Conservation (phyloP, 75 land plant genomes). For the Sequoiadendron giganteum region DNA sequence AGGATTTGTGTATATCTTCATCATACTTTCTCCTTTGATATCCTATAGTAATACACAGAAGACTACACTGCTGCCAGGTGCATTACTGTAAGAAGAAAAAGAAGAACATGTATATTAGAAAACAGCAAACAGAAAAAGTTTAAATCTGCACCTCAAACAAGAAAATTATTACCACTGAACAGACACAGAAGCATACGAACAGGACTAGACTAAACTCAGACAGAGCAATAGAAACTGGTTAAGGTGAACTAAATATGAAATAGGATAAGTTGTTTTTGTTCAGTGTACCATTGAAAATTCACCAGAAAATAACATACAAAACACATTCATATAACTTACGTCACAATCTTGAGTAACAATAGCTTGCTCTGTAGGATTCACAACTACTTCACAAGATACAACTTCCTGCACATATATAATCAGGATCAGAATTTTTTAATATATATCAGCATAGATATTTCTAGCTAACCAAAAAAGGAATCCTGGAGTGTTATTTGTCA, state of each 20-base stretch:
- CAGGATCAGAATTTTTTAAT: neutral
- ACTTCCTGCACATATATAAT: conserved; percentile 4
- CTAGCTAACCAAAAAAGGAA: neutral
- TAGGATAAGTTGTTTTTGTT: neutral
- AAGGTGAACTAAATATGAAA: neutral
- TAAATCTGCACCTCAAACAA: neutral
- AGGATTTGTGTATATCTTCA: neutral
- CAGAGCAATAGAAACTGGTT: neutral
- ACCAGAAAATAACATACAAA: conserved; percentile 1
- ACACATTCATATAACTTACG: neutral
- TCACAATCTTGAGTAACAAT: conserved; percentile 4
- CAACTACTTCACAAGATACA: neutral
- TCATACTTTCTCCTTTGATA: neutral
- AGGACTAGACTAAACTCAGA: neutral
- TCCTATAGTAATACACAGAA: neutral
- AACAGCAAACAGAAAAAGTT: neutral
- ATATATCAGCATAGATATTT: neutral
- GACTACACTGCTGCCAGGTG: neutral
- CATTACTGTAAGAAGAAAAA: neutral
- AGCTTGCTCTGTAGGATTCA: conserved; percentile 1
- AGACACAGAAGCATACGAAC: neutral
- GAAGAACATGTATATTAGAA: neutral
- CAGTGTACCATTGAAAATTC: neutral
- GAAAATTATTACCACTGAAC: neutral
- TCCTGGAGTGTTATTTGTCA: neutral